Conservation (phyloP, 768 basidiomycete species). For the Termitomyces sp. region DNA sequence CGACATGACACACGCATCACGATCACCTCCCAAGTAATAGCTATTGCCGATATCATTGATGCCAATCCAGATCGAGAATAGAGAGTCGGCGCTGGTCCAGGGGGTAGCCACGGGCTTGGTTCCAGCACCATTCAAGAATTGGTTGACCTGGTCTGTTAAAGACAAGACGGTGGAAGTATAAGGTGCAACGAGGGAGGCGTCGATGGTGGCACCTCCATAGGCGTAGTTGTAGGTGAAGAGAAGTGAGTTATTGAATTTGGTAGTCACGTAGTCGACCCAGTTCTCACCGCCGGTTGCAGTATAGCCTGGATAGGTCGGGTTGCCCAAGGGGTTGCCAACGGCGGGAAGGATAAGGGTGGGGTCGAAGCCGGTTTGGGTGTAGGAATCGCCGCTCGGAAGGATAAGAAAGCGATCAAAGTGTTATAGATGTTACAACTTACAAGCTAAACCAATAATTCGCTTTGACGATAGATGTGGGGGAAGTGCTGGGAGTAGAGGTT, state of each 20-base stretch:
- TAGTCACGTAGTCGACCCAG: slow-evolving; percentile 54
- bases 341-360: slow-evolving; percentile 34
- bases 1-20: slow-evolving; percentile 35
- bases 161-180: slow-evolving; percentile 46
- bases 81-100: slow-evolving; percentile 51
- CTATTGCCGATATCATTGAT: slow-evolving; percentile 66
- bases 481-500: slow-evolving; percentile 4
- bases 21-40: slow-evolving; percentile 39
- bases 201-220: slow-evolving; percentile 62
- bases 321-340: slow-evolving; percentile 44
- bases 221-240: slow-evolving; percentile 63
- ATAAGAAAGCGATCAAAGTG: background rate
- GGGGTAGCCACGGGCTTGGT: slow-evolving; percentile 44
- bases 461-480: slow-evolving; percentile 13
- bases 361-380: slow-evolving; percentile 51
- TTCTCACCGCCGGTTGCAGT: slow-evolving; percentile 52
- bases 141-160: slow-evolving; percentile 55
- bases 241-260: slow-evolving; percentile 46
- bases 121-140: slow-evolving; percentile 44
- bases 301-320: slow-evolving; percentile 48
- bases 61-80: slow-evolving; percentile 70
- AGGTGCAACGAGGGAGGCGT: slow-evolving; percentile 50
- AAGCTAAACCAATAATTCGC: slow-evolving; percentile 56
- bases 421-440: slow-evolving; percentile 22
- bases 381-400: slow-evolving; percentile 45